Percentiles rank a stretch among this genome's conserved stretches.
Conservation (phyloP, 805 yeast genomes). For the Torulaspora gathmanii region DNA sequence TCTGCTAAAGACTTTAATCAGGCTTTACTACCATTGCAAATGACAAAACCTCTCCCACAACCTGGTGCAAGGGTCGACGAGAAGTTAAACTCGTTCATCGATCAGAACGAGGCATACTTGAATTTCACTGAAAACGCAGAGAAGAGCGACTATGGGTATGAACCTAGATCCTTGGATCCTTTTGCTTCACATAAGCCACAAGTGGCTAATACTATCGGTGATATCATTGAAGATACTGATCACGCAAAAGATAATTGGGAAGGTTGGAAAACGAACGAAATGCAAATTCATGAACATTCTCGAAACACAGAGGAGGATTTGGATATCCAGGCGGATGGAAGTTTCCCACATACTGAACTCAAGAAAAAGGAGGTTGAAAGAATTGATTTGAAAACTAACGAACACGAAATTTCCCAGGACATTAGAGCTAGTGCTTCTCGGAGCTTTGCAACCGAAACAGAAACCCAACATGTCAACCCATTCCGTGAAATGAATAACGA, state of each 20-base stretch:
- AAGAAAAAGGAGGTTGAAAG: conserved; percentile 11
- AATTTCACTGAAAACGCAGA: conserved; percentile 29
- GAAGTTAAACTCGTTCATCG: conserved; percentile 27
- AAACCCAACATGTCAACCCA: conserved; percentile 18
- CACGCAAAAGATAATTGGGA: conserved; percentile 7
- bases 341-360: conserved; percentile 4
- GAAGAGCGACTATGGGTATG: conserved; percentile 1
- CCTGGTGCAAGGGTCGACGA: conserved; percentile 9
- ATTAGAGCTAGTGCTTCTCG: not conserved
- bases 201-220: not conserved
- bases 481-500: conserved; percentile 28
- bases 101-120: conserved; percentile 27
- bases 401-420: conserved; percentile 9
- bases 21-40: not conserved
- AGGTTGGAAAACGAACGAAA: conserved; percentile 15
- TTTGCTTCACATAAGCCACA: conserved; percentile 18
- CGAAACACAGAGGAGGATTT: conserved; percentile 4
- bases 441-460: conserved; percentile 1
- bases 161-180: conserved; percentile 10
- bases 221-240: not conserved
- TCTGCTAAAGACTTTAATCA: not conserved
- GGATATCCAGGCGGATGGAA: conserved; percentile 5
- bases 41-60: not conserved
- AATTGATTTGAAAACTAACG: conserved; percentile 1
- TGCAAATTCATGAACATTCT: conserved; percentile 17